Base-by-base conservation (phyloP, 2,329 filamentous ascomycete species). In the Truncatella angustata region DNA sequence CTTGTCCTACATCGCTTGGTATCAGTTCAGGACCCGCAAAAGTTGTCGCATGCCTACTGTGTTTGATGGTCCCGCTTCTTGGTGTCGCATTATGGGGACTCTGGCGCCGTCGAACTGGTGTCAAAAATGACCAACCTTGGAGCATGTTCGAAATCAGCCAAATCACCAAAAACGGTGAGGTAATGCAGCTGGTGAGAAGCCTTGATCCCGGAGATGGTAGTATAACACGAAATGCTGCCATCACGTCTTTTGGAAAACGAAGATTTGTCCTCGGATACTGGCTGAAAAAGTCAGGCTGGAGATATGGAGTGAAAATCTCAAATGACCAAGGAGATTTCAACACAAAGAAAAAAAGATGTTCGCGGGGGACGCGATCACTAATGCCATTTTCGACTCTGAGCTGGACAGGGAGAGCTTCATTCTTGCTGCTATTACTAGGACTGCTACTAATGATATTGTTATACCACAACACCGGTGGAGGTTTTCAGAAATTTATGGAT, bases 41-140 rank as follows among this genome's bases (percentile, higher is more conserved):
- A 23, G 63, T 62, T 1, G 54, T 71, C 4, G 56, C 69, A 2
- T 70, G 54, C 4, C 49, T 76, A 23, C 54, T 74, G 4, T 60
- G 56, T 2, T 51, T 64, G 5, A 63, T 73, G 47, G 47, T 63
- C 10, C 26, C 66, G 3, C 59, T 74, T 12, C 51, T 71, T 4
- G 48, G 52, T 4, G 11, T 63, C 5, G 61, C 70, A 4, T 45
- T 64, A 1, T 26, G 63, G 6, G 57, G 67, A 4, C 58, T 72
- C 20, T 55, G 63, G 9, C 60, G 60, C 14, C 71, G 67, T 63
- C 58, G 62, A n/a, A 74, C 72, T 0, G 73, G 73, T 1, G 53
- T 76, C 14, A 58, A 61, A 20, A 62, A 65, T 11, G 68, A 73
- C 39, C 16, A 6, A 18, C 73, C 73, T 2, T 76, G 73, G 73